phyloP scores from a whole-genome alignment of 495 filamentous ascomycete genomes.

The Neurospora discreta region DNA sequence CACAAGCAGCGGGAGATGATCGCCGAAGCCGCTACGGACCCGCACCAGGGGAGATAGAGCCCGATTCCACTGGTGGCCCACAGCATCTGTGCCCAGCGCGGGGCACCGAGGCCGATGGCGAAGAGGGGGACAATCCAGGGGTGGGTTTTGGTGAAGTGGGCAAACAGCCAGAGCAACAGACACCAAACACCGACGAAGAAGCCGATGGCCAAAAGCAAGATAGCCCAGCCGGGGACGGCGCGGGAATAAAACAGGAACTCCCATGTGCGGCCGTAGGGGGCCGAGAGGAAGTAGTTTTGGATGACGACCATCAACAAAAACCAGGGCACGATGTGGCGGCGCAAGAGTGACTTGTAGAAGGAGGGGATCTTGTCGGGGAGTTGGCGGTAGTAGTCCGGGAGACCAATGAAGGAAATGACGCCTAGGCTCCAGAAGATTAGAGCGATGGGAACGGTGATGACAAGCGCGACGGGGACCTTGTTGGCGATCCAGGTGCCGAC shows the following conservation, averaged over 20 bases:
- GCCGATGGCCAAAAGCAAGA: slow-evolving; percentile 37
- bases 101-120: slow-evolving; percentile 48
- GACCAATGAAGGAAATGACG: slow-evolving; percentile 39
- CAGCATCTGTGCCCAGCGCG: slow-evolving; percentile 52
- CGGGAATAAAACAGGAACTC: slow-evolving; percentile 43
- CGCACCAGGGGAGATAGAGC: slow-evolving; percentile 46
- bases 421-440: slow-evolving; percentile 39
- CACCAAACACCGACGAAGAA: slow-evolving; percentile 52
- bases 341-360: slow-evolving; percentile 44
- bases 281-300: slow-evolving; percentile 53
- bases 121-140: slow-evolving; percentile 54
- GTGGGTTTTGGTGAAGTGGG: slow-evolving; percentile 38
- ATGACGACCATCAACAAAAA: slow-evolving; percentile 48
- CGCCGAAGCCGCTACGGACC: slow-evolving; percentile 31
- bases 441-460: slow-evolving; percentile 40
- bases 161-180: slow-evolving; percentile 33
- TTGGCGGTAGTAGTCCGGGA: slow-evolving; percentile 57
- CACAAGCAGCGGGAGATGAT: slow-evolving; percentile 43
- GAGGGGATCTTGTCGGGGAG: slow-evolving; percentile 54
- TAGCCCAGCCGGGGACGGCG: slow-evolving; percentile 39
- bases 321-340: slow-evolving; percentile 48
- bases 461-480: slow-evolving; percentile 27
- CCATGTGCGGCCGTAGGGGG: slow-evolving; percentile 52
- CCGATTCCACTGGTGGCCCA: slow-evolving; percentile 47
- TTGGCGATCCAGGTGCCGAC: slow-evolving; percentile 11